A percentile compares a stretch with the other conserved stretches of the same genome.
Conservation (phyloP, 169 alveolate genomes). For the Eimeria acervulina region DNA sequence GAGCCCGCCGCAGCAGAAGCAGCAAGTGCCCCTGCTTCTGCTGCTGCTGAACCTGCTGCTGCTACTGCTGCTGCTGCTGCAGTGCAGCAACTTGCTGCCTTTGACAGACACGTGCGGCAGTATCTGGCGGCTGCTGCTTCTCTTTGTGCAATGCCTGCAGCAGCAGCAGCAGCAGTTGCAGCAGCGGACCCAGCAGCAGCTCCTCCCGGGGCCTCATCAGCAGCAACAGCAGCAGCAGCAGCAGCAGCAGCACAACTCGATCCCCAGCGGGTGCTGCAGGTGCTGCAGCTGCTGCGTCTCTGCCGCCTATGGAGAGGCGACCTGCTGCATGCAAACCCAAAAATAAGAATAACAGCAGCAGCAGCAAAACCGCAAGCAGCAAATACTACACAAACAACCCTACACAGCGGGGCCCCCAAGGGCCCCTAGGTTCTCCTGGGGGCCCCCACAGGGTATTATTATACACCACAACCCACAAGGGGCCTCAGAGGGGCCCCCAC, state of each 20-base stretch:
- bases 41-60: no score
- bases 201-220: not conserved
- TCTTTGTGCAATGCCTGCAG: not conserved
- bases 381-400: no score
- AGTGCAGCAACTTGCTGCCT: conserved; percentile 20
- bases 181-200: not conserved
- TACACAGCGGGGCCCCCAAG: no score
- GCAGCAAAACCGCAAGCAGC: no score
- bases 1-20: no score
- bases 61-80: conserved; percentile 34
- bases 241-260: not conserved
- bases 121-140: not conserved
- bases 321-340: not conserved
- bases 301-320: not conserved
- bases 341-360: not conserved
- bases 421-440: no score
- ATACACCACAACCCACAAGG: no score
- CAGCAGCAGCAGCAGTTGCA: not conserved
- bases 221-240: not conserved
- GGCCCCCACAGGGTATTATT: no score
- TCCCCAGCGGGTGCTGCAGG: conserved; percentile 10
- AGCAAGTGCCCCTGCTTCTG: no score
- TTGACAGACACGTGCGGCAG: not conserved
- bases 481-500: no score
- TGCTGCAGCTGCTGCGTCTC: conserved; percentile 19